Evolutionary conservation across 352 stramenopile species (phyloP).

Genomic region (Pythium periplocum): DNA sequence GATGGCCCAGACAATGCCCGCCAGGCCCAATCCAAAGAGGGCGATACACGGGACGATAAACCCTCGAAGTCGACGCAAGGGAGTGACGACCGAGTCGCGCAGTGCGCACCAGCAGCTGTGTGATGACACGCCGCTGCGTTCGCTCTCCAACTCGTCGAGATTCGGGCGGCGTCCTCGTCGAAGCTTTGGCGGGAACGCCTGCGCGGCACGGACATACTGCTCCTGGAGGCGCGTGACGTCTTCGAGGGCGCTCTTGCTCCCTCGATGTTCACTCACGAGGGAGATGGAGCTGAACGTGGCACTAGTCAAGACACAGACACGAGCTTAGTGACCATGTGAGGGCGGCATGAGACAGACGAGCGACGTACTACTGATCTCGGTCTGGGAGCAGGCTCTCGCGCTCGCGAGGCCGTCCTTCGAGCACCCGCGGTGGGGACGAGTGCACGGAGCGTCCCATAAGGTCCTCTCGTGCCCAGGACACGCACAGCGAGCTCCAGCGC

Average conservation of each 20-base stretch:
- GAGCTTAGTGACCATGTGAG: too few species aligned
- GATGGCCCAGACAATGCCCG: conserved; percentile 14
- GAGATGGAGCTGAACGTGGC: conserved; percentile 61
- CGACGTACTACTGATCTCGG: not conserved
- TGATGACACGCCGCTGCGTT: not conserved
- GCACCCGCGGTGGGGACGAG: too few species aligned
- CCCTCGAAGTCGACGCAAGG: conserved; percentile 3
- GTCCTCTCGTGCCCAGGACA: too few species aligned
- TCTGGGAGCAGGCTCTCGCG: too few species aligned
- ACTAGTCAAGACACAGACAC: conserved; percentile 10
- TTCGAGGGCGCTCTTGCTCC: conserved; percentile 32
- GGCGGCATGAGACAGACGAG: not conserved
- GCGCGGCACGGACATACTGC: conserved; percentile 15
- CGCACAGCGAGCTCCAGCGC: too few species aligned
- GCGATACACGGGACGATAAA: conserved; percentile 3
- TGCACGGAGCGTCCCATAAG: too few species aligned
- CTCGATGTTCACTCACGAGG: conserved; percentile 39
- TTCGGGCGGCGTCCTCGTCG: conserved; percentile 3
- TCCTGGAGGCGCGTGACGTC: conserved; percentile 25
- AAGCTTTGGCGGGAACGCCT: conserved; percentile 8
- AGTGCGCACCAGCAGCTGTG: too few species aligned
- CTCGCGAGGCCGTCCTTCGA: too few species aligned
- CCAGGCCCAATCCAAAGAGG: conserved; percentile 11
- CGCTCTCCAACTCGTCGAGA: not conserved
- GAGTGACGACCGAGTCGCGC: not conserved